Base-by-base conservation (phyloP, 2,329 filamentous ascomycete genomes). In the Penicillium hordei region DNA sequence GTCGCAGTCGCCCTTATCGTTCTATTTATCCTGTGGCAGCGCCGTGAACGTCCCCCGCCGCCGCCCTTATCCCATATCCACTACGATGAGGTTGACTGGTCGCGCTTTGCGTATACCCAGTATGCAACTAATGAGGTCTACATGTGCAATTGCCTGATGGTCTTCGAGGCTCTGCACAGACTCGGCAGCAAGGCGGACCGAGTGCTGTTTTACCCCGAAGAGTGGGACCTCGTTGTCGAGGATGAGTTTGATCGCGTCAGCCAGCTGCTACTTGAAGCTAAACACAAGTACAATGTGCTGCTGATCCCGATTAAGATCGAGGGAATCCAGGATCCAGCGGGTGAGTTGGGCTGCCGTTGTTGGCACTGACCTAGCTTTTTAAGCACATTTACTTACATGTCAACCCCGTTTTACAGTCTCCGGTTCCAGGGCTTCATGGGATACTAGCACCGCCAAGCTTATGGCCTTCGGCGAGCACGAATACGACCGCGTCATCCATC, bases 391-490 rank as follows among this genome's bases (percentile, higher is more conserved):
- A 36, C 52, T 55, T 7, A 55, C 38, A 42, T 34, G 5, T 25
- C 13, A 29, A 29, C 10, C 34, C 34, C 17, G 2, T 38, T 50
- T 9, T 7, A 17, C 29, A 57, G 55, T 23, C 1, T 7, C 29
- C 12, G 34, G 34, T 5, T 57, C 71, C 15, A 60, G 71, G 62
- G 78, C 74, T 19, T 85, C 84, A 1, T 89, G 86, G 86, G 82
- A 85, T 56, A 81, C 83, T 36, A 86, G 83, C 2, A 86, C 85
- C 65, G 87, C 86, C 23, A 90, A 91, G 69, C 81, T 89, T 34
- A 79, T 88, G 21, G 85, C 86, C 2, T 90, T 89, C 68, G 86
- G 86, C 58, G 84, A 89, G 52, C 84, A 83, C 0, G 79, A 86
- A 55, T 90, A 89, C 68, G 73, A 80, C 21, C 79, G 84, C 39